Conservation (phyloP, 2,329 filamentous ascomycete genomes). For the Fusarium tanahbumbuense region DNA sequence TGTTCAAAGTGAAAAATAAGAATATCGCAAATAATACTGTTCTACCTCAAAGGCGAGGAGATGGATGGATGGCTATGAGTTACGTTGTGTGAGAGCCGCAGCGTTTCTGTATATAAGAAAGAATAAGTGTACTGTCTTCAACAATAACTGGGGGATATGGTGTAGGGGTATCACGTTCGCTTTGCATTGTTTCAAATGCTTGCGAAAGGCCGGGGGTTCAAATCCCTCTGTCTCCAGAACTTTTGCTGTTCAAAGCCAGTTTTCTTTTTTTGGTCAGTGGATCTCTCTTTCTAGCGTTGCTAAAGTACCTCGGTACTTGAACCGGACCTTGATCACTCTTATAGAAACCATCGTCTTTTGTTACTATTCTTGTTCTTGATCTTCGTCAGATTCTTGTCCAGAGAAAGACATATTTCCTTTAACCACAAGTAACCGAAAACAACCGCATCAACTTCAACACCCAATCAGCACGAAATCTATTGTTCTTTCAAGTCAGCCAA, state of each 20-base stretch:
- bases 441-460: not conserved
- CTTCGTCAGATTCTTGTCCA: not conserved
- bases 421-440: not conserved
- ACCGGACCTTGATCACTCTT: not conserved
- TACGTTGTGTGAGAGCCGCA: accelerated
- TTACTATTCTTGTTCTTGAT: not conserved
- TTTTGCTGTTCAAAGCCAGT: not conserved
- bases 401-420: not conserved
- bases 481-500: constrained; percentile 9
- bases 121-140: accelerated
- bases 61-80: not conserved
- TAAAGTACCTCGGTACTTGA: not conserved
- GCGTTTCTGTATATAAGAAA: accelerated
- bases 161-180: constrained; percentile 47
- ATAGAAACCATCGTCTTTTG: not conserved
- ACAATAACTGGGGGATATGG: constrained; percentile 41
- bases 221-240: constrained; percentile 47
- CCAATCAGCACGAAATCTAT: not conserved
- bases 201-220: constrained; percentile 49
- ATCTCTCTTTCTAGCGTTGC: not conserved
- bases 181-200: constrained; percentile 40
- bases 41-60: not conserved
- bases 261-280: not conserved
- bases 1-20: not conserved
- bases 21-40: too few relatives aligned